A percentile compares a stretch with the other conserved stretches of the same genome.
phyloP scores from a whole-genome alignment of 192 early-diverging fungal genomes.

The Entomortierella lignicola region DNA sequence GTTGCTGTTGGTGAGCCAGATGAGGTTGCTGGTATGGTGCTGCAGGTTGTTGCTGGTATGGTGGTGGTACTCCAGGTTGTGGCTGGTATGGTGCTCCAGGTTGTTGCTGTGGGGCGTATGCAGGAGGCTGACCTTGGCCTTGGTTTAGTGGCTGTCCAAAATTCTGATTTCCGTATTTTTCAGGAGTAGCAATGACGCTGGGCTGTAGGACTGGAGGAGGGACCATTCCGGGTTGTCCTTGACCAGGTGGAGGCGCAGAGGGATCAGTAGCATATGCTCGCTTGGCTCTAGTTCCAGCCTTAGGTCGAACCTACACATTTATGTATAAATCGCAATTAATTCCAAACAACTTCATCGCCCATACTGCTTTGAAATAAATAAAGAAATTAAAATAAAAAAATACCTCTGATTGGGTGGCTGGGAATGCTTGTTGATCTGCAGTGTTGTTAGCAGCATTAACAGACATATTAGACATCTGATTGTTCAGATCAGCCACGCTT shows the following conservation, averaged over 20 bases:
- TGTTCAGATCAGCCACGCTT: slow-evolving; percentile 12
- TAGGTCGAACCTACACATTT: slow-evolving; percentile 18
- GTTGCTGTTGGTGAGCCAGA: slow-evolving; percentile 34
- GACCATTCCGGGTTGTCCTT: slow-evolving; percentile 10
- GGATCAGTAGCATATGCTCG: slow-evolving; percentile 42
- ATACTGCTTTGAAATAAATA: too few species aligned
- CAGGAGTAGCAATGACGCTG: not conserved
- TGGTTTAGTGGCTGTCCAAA: slow-evolving; percentile 19
- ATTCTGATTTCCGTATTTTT: slow-evolving; percentile 18
- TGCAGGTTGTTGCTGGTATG: slow-evolving; percentile 7
- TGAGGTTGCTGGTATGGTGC: slow-evolving; percentile 28
- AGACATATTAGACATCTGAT: slow-evolving; percentile 33
- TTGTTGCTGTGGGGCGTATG: slow-evolving; percentile 20
- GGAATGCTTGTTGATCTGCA: slow-evolving; percentile 3
- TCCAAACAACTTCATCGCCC: too few species aligned
- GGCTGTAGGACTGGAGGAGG: slow-evolving; percentile 25
- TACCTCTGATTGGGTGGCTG: slow-evolving; percentile 28
- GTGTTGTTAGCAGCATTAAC: slow-evolving; percentile 8
- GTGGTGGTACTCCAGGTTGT: not conserved
- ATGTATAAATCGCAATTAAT: not conserved
- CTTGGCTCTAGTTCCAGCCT: slow-evolving; percentile 44
- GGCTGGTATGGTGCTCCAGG: slow-evolving; percentile 1
- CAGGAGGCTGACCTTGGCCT: not conserved
- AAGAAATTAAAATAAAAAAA: not conserved
- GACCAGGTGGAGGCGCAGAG: slow-evolving; percentile 16